Evolutionary conservation across 164 flowering plant genomes (phyloP), one percentile per base, ranked within the genome.

Genomic region (Vitis amurensis): DNA sequence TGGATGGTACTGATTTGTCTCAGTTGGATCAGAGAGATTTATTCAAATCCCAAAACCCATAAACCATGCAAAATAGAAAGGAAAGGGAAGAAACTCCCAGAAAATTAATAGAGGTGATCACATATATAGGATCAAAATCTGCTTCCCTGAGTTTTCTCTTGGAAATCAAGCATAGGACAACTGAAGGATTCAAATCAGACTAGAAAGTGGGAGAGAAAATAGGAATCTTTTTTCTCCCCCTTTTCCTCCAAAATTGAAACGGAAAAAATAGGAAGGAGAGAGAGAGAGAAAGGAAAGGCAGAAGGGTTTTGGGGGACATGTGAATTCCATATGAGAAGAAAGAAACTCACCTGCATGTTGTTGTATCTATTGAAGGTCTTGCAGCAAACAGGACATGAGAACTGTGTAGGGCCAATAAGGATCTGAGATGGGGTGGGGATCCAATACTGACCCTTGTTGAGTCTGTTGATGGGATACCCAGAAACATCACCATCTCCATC

Each of bases 341-440:
- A 49, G 49, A 14, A 27, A 56, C 47, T 53, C 44, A 86, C 92
- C 85, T 88, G 93, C 93, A 88, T 88, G 85, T 88, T 88, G 79
- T 88, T 88, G 83, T 88, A 88, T 76, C 93, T 71, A 70, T 88
- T 88, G 86, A 88, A 88, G 81, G 88, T 84, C 73, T 88, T 88
- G 84, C 57, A 82, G 78, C 93, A 89, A 74, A 89, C 87, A 68
- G 88, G 86, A 74, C 93, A 89, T 50, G 93, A 86, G 80, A 89
- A 89, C 74, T 89, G 93, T 1, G 88, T 87, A 44, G 93, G 93
- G 4, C 93, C 93, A 61, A 86, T 85, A 27, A 89, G 84, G 74
- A 89, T 89, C 86, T 89, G 93, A 55, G 93, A 81, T 68, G 91
- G 91, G 7, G 93, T 84, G 15, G 93, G 93, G 77, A 89, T 89